Evolutionary conservation across 2,329 filamentous ascomycete genomes (phyloP), one percentile per base, ranked within the genome.

Genomic region (Eurotiales sp.): DNA sequence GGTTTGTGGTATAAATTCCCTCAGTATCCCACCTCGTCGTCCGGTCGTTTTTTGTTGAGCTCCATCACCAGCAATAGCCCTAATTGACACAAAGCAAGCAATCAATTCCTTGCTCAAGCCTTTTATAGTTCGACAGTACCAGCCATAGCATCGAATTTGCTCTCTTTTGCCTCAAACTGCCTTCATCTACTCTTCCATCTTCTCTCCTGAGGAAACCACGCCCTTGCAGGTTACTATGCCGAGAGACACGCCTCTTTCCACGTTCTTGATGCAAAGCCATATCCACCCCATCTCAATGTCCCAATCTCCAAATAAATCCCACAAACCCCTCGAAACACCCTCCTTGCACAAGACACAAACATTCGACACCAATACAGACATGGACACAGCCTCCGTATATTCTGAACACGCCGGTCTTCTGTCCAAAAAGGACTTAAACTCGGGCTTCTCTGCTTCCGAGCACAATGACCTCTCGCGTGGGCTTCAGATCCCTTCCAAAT

Each of bases 401-500:
- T 49, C 52, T 3, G 54, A 56, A 10, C 30, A 46, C 4, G 37
- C 51, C 5, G 23, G 42, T 7, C 39, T 64, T 14, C 50, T 62
- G 8, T 54, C 55, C 8, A 36, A 56, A 2, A 22, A 54, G 23
- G 49, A 52, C 6, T 44, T 34, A 12, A 56, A 58, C 10, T 57
- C 58, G 2, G 60, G 63, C 0, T 55, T 63, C 14, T n/a, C n/a
- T n/a, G 60, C 58, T 14, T 30, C 48, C 6, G 56, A 55, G 27
- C 46, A 53, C 30, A 39, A n/a, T n/a, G n/a, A 48, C 34, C 53
- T 67, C 0, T 54, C 49, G 1, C 56, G 60, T n/a, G 65, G 63
- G 1, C 56, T 68, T 1, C 65, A 68, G 55, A 56, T 68, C 10
- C 65, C 65, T 2, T 61, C 64, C 1, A 58, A 59, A 22, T 60